Percentiles rank a stretch among this genome's conserved stretches.
These are phyloP conservation scores for Aspergillus ruber DNA, from an alignment of 2,329 filamentous ascomycete genomes.

Conservation along the genomic window DNA sequence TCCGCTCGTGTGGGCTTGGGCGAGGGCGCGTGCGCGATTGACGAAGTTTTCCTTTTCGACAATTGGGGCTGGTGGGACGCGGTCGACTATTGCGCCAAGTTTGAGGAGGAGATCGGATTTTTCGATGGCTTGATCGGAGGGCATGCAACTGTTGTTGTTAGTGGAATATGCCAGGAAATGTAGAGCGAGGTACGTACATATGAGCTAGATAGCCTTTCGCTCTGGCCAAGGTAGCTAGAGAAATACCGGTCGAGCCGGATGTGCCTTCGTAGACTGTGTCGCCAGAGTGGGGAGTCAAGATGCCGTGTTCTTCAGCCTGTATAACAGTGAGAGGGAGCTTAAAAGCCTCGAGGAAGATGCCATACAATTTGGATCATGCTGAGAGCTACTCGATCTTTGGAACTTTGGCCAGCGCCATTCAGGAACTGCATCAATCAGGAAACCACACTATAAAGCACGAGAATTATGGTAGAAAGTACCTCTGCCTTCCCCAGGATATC, in stretches of 20 bases:
- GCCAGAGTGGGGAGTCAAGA: conserved; percentile 70
- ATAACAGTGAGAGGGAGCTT: conserved; percentile 4
- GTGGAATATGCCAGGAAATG: conserved; percentile 2
- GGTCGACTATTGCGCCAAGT: conserved; percentile 86
- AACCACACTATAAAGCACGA: background rate
- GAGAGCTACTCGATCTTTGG: conserved; percentile 90
- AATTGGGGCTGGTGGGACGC: conserved; percentile 84
- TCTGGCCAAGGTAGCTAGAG: conserved; percentile 78
- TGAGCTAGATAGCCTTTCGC: conserved; percentile 86
- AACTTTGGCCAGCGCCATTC: conserved; percentile 87
- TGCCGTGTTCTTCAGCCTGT: conserved; percentile 68
- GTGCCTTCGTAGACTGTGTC: conserved; percentile 98
- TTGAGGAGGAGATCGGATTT: conserved; percentile 85
- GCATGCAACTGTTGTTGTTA: conserved; percentile 63
- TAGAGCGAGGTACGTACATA: conserved; percentile 51
- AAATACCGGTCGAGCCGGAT: conserved; percentile 93
- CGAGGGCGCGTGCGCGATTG: conserved; percentile 75
- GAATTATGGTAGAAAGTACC: conserved; percentile 28
- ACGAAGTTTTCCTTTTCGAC: conserved; percentile 92
- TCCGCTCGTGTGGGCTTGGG: conserved; percentile 60
- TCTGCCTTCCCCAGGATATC: conserved; percentile 91
- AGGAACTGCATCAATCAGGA: conserved; percentile 53
- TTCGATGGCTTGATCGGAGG: conserved; percentile 79
- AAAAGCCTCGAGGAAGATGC: background rate
- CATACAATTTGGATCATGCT: conserved; percentile 67